Evolutionary conservation across 805 yeast genomes (phyloP), one percentile per base, ranked within the genome.

Genomic region (Metschnikowia chrysomelidarum): DNA sequence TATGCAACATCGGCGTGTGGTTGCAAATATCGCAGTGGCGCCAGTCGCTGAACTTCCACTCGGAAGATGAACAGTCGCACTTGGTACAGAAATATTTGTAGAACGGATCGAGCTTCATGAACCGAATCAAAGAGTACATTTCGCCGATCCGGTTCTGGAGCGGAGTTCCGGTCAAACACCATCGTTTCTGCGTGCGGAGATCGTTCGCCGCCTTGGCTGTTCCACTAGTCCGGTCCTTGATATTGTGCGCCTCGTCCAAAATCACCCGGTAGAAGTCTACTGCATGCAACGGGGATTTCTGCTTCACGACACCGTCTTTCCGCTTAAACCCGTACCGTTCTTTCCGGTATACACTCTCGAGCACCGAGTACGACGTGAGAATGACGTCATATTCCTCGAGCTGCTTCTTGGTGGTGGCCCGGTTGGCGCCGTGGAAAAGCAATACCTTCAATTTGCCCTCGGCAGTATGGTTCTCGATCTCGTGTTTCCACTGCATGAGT

Each of bases 141-240:
- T 93, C 99, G 27, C 98, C 98, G 53, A 93, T 89, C 44, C 98
- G 71, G 57, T 93, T 93, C 53, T 93, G 99, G 44, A 93, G 67
- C 1, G 99, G 98, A 0, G 99, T 93, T 49, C 99, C 99, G 4
- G 95, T 78, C 19, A 93, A 59, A 60, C 99, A 93, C 84, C 96
- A 86, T 46, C 95, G 64, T 50, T 87, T 86, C 34, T 78, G 67
- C 7, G 95, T 78, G 20, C 71, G 63, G 38, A 93, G 61, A 40
- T 69, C 67, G 54, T 86, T 87, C 1, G 95, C 96, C 2, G 98
- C 95, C 48, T 84, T 80, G 0, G 98, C 89, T 0, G 98, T 93
- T 17, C 91, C 91, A 35, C 93, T 81, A 36, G 88, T 88, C 40
- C 98, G 73, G 58, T 93, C 98, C 56, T 93, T 93, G 67, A 93